Conservation (phyloP, 208 protist genomes). For the Entamoeba nuttalli region DNA sequence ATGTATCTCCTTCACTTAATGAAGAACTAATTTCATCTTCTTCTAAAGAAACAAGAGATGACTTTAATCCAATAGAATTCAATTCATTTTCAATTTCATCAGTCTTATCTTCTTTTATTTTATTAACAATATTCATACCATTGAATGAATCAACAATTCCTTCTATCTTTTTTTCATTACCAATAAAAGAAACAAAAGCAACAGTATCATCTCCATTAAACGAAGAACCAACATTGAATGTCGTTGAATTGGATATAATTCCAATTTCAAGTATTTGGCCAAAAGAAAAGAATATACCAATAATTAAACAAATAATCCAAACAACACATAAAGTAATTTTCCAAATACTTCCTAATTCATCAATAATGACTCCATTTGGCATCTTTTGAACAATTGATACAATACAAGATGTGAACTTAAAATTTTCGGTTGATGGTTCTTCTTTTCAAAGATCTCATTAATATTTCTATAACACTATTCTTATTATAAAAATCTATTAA, state of each 20-base stretch:
- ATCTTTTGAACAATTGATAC: neutral
- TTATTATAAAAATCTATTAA: no score
- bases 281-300: neutral
- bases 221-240: neutral
- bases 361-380: neutral
- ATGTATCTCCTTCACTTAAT: neutral
- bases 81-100: neutral
- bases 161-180: neutral
- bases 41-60: neutral
- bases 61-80: no score
- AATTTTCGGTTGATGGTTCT: no score
- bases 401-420: no score
- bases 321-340: neutral
- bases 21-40: no score
- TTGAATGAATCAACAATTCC: neutral
- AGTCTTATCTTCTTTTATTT: neutral
- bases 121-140: neutral
- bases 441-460: no score
- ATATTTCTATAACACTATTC: no score
- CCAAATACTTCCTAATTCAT: neutral
- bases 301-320: neutral
- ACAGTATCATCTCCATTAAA: neutral
- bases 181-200: neutral
- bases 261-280: neutral
- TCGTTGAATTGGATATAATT: neutral